Conservation (phyloP, 805 yeast genomes). For the Peterozyma toletana region DNA sequence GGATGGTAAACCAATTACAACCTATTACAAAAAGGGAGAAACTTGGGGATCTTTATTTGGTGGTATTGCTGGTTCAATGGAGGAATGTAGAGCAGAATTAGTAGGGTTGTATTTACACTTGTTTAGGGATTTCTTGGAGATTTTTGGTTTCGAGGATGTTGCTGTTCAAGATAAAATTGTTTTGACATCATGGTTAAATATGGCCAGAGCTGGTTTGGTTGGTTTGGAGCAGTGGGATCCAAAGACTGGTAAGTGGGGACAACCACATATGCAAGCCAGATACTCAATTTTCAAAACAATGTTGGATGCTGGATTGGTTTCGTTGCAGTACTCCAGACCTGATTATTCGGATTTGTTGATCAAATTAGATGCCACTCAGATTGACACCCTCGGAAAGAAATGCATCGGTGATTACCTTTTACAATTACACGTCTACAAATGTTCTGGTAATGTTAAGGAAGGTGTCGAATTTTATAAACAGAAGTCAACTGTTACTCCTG, state of each 20-base stretch:
- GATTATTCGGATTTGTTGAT: conserved; percentile 54
- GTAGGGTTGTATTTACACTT: conserved; percentile 79
- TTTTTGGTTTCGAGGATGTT: conserved; percentile 58
- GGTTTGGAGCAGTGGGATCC: conserved; percentile 91
- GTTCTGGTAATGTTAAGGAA: conserved; percentile 61
- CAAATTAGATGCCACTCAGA: conserved; percentile 51
- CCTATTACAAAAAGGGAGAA: conserved; percentile 73
- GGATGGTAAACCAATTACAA: conserved; percentile 52
- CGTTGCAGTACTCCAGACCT: conserved; percentile 39
- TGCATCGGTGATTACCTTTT: conserved; percentile 66
- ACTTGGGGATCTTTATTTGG: conserved; percentile 91
- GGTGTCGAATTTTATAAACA: conserved; percentile 61
- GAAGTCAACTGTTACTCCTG: conserved; percentile 61
- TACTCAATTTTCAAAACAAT: conserved; percentile 76
- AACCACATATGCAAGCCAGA: conserved; percentile 92
- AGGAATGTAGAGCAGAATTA: conserved; percentile 89
- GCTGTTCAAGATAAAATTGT: conserved; percentile 58
- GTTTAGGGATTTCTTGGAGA: conserved; percentile 56
- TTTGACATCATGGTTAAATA: conserved; percentile 63
- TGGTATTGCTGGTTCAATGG: conserved; percentile 76
- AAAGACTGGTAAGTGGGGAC: conserved; percentile 78
- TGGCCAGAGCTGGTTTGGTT: conserved; percentile 84
- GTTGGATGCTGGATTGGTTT: conserved; percentile 55
- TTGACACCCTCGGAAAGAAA: conserved; percentile 61
- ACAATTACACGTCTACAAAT: conserved; percentile 72